Conservation (phyloP, 2,329 filamentous ascomycete genomes). For the Trichoderma koningii region DNA sequence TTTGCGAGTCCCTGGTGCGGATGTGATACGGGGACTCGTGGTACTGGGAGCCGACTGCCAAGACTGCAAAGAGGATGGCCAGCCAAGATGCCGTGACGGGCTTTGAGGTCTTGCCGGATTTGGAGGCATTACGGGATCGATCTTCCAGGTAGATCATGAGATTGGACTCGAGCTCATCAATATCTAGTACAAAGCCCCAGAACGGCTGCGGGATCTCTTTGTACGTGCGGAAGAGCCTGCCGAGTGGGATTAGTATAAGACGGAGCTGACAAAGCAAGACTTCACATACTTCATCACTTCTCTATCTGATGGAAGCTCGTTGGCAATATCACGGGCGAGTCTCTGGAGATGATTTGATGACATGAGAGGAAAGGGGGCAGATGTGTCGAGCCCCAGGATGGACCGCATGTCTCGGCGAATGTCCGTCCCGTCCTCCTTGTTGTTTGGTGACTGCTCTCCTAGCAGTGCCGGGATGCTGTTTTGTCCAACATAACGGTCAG, state of each 20-base stretch:
- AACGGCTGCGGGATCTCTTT: constrained; percentile 69
- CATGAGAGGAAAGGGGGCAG: constrained; percentile 68
- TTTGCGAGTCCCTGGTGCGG: constrained; percentile 60
- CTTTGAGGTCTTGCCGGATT: constrained; percentile 48
- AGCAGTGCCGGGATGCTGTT: constrained; percentile 69
- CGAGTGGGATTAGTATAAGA: constrained; percentile 23
- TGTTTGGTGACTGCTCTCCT: constrained; percentile 59
- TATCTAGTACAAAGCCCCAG: constrained; percentile 68
- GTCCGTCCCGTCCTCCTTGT: constrained; percentile 55
- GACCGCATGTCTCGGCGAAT: constrained; percentile 67
- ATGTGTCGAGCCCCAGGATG: constrained; percentile 66
- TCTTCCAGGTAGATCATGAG: constrained; percentile 68
- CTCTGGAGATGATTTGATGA: constrained; percentile 62
- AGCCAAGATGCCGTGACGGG: constrained; percentile 66
- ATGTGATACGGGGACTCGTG: constrained; percentile 65
- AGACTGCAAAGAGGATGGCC: constrained; percentile 64
- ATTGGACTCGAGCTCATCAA: constrained; percentile 65
- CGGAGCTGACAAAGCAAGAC: not conserved
- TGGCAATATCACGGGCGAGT: constrained; percentile 61
- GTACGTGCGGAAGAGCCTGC: constrained; percentile 64
- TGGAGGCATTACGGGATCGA: constrained; percentile 57
- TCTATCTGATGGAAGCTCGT: constrained; percentile 63
- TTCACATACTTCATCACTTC: constrained; percentile 64
- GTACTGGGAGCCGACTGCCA: constrained; percentile 67
- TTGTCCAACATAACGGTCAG: constrained; percentile 64